Conservation (phyloP, 345 rosid species). For the Crucihimalaya himalaica region DNA sequence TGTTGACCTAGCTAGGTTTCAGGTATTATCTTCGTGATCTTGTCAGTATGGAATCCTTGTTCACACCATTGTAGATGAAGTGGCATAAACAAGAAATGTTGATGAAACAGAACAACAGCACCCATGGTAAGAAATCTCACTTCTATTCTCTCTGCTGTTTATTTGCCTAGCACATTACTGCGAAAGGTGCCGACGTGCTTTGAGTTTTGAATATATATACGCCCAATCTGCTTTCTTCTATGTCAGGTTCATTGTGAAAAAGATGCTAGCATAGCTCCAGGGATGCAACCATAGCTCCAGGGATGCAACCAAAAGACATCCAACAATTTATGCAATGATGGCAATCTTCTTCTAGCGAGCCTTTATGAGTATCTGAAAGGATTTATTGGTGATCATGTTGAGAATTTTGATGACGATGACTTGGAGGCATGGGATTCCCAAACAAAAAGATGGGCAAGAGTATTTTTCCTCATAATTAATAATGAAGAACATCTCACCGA, state of each 20-base stretch:
- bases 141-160: too few relatives aligned
- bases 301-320: too few relatives aligned
- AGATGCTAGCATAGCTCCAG: too few relatives aligned
- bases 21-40: constrained; percentile 70
- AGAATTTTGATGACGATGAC: constrained; percentile 80
- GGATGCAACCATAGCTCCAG: too few relatives aligned
- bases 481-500: constrained; percentile 56
- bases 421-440: constrained; percentile 82
- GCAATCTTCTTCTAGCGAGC: constrained; percentile 48
- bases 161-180: too few relatives aligned
- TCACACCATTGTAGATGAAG: constrained; percentile 47
- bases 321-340: constrained; percentile 33
- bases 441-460: constrained; percentile 80
- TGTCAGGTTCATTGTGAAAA: too few relatives aligned
- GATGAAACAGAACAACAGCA: too few relatives aligned
- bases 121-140: too few relatives aligned
- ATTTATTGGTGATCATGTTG: constrained; percentile 48
- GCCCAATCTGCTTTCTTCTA: too few relatives aligned
- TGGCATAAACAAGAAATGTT: constrained; percentile 29
- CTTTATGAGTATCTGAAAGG: constrained; percentile 60
- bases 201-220: too few relatives aligned
- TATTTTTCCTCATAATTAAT: constrained; percentile 57
- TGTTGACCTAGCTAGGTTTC: constrained; percentile 85
- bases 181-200: too few relatives aligned
- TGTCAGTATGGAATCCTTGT: constrained; percentile 78